Evolutionary conservation across 139 green algal species (phyloP).

Genomic region (Picochlorum sp.): DNA sequence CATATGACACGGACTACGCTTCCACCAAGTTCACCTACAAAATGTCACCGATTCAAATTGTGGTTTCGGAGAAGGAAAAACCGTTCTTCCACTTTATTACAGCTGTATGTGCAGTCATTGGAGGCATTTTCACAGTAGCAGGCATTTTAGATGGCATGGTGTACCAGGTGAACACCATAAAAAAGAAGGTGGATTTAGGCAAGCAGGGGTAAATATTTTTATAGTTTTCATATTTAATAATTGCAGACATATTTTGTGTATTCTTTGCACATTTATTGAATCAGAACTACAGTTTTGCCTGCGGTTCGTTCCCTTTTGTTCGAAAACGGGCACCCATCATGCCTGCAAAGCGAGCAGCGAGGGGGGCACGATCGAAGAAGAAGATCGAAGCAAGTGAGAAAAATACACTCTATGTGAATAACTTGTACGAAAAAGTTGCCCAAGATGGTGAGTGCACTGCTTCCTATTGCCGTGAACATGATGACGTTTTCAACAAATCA

Average conservation of each 20-base stretch:
- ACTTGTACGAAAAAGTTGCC: slow-evolving; percentile 87
- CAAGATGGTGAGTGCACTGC: slow-evolving; percentile 75
- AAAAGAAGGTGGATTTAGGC: slow-evolving; percentile 74
- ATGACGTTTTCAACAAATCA: slow-evolving; percentile 74
- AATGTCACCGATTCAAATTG: slow-evolving; percentile 61
- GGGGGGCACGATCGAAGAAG: slow-evolving; percentile 15
- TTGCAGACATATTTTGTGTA: neutral
- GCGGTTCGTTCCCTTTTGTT: too few relatives aligned
- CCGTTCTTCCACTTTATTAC: slow-evolving; percentile 77
- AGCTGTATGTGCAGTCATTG: slow-evolving; percentile 68
- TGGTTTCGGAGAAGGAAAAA: slow-evolving; percentile 46
- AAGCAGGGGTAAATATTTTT: slow-evolving; percentile 28
- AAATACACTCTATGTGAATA: slow-evolving; percentile 92
- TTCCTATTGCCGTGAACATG: neutral
- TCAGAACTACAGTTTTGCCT: too few relatives aligned
- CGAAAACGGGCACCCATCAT: neutral
- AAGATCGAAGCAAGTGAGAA: slow-evolving; percentile 55
- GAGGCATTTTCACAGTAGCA: slow-evolving; percentile 80
- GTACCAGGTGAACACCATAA: slow-evolving; percentile 53
- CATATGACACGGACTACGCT: slow-evolving; percentile 47
- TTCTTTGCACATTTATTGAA: neutral
- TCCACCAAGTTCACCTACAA: slow-evolving; percentile 66
- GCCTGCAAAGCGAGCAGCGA: too few relatives aligned
- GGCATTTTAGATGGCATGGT: slow-evolving; percentile 76
- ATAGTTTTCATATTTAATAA: neutral